Evolutionary conservation across 306 rosid genomes (phyloP).

Genomic region (Notholithocarpus densiflorus): DNA sequence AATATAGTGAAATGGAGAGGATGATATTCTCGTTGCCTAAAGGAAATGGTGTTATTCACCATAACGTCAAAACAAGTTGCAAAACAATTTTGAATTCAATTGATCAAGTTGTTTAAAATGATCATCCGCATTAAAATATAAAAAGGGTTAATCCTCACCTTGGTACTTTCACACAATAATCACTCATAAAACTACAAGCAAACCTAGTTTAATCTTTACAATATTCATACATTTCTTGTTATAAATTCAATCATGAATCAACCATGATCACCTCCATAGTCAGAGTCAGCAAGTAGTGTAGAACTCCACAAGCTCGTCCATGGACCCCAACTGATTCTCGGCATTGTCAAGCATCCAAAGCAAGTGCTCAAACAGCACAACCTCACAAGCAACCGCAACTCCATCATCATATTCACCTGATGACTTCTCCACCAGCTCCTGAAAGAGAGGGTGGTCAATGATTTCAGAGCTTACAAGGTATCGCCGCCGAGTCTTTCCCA

Average conservation of each 20-base stretch:
- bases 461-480: conserved; percentile 65
- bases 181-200: not conserved
- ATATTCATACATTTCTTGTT: not conserved
- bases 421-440: conserved; percentile 69
- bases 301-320: conserved; percentile 79
- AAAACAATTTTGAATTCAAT: not conserved
- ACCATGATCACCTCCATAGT: not conserved
- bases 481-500: conserved; percentile 70
- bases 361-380: conserved; percentile 88
- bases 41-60: not conserved
- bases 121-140: not conserved
- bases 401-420: conserved; percentile 35
- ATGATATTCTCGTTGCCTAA: too few species aligned
- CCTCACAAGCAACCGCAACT: conserved; percentile 66
- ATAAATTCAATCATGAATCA: not conserved
- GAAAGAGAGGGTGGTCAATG: conserved; percentile 72
- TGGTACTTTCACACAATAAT: not conserved
- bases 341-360: conserved; percentile 84
- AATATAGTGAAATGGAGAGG: too few species aligned
- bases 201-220: conserved; percentile 22
- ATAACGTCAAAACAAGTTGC: not conserved
- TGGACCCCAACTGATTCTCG: conserved; percentile 68
- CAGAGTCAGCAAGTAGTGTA: conserved; percentile 53
- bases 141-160: conserved; percentile 12
- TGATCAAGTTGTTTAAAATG: conserved; percentile 5